Conservation (phyloP, 129 eudicot genomes). For the Glebionis coronaria region DNA sequence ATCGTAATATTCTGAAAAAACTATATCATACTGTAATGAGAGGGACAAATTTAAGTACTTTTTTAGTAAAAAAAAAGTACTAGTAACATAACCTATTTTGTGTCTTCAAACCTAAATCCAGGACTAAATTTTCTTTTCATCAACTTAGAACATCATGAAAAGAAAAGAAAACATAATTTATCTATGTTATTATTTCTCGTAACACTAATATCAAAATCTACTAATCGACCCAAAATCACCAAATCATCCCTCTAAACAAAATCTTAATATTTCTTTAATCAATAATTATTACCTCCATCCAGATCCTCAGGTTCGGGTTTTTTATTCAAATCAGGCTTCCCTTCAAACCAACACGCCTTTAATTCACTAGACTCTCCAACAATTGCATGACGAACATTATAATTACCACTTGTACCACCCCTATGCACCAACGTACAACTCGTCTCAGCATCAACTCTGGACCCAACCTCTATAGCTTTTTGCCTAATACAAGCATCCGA, state of each 20-base stretch:
- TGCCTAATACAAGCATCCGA: conserved; percentile 44
- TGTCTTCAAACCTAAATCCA: too few species aligned
- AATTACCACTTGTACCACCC: conserved; percentile 5
- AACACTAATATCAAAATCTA: too few species aligned
- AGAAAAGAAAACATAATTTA: not conserved
- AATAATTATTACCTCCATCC: conserved; percentile 35
- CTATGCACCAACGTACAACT: conserved; percentile 20
- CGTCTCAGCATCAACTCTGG: conserved; percentile 45
- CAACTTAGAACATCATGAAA: not conserved
- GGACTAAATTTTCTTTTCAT: too few species aligned
- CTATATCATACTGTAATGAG: too few species aligned
- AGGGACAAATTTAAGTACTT: too few species aligned
- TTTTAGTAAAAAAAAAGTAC: too few species aligned
- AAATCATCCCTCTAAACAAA: not conserved
- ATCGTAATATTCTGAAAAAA: too few species aligned
- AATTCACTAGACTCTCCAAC: conserved; percentile 30
- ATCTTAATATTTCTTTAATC: conserved; percentile 3
- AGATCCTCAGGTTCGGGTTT: conserved; percentile 80
- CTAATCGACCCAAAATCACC: conserved; percentile 12
- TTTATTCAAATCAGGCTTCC: conserved; percentile 75
- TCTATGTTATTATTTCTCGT: not conserved
- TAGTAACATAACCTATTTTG: too few species aligned
- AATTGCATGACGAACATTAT: conserved; percentile 11
- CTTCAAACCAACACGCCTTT: conserved; percentile 57
- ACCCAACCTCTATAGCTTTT: conserved; percentile 50